These are phyloP conservation scores for Aspergillus sp. DNA, from an alignment of 2,329 filamentous ascomycete genomes.

Conservation along the genomic window DNA sequence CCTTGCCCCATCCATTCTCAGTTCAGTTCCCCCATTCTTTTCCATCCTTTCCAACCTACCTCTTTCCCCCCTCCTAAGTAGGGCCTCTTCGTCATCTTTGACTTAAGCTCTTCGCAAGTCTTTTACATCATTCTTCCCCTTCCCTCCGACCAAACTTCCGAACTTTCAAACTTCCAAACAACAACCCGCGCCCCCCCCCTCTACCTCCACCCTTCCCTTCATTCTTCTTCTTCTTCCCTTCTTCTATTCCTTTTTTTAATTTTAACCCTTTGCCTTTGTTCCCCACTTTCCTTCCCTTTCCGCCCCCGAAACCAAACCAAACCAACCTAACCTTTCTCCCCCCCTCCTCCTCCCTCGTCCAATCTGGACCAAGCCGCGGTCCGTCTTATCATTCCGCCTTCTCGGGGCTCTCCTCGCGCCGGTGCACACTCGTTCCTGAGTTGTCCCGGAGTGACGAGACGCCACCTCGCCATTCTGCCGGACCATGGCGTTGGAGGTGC, in stretches of 20 bases:
- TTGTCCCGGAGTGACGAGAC: conserved; percentile 42
- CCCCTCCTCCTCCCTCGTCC: conserved; percentile 11
- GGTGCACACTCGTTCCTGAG: conserved; percentile 38
- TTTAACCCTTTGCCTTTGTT: conserved; percentile 25
- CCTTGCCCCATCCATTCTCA: too few species aligned
- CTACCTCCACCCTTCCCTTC: not conserved
- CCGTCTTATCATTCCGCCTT: conserved; percentile 17
- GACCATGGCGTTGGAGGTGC: conserved; percentile 52
- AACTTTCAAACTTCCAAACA: conserved; percentile 23
- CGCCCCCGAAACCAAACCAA: not conserved
- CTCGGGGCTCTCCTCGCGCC: conserved; percentile 34
- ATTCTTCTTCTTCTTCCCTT: conserved; percentile 8
- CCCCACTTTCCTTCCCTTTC: conserved; percentile 15
- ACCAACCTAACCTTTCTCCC: not conserved
- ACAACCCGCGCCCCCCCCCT: conserved; percentile 14
- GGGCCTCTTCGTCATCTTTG: conserved; percentile 3
- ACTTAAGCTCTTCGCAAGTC: not conserved
- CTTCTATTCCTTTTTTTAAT: conserved; percentile 20
- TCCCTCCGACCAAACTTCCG: conserved; percentile 17
- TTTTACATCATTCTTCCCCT: conserved; percentile 13
- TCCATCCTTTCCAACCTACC: not conserved
- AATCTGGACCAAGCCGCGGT: conserved; percentile 16
- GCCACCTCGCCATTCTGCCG: conserved; percentile 34
- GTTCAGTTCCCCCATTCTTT: not conserved
- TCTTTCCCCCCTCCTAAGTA: not conserved